Evolutionary conservation across 768 basidiomycete genomes (phyloP).

Genomic region (Coprinellus micaceus): DNA sequence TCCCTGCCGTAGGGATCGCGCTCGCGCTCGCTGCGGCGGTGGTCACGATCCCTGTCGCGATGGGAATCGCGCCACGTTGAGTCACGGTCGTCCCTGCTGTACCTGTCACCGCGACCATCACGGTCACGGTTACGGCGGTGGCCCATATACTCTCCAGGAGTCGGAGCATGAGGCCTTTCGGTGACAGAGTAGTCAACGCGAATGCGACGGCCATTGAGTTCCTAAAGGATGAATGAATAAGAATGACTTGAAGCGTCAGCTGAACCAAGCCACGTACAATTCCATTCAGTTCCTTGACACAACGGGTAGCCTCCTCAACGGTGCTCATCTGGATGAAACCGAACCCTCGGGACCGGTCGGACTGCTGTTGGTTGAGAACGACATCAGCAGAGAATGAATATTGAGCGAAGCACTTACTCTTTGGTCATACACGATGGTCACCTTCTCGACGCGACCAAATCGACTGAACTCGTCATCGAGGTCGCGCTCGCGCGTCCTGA

Average conservation of each 20-base stretch:
- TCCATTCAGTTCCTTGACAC: conserved; percentile 90
- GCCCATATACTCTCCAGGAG: conserved; percentile 98
- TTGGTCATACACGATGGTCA: conserved; percentile 95
- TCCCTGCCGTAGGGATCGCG: conserved; percentile 69
- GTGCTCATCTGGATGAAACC: conserved; percentile 94
- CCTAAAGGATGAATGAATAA: conserved; percentile 42
- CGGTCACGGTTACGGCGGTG: conserved; percentile 58
- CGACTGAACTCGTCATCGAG: conserved; percentile 91
- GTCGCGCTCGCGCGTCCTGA: conserved; percentile 90
- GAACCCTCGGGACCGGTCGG: conserved; percentile 94
- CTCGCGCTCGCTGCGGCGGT: conserved; percentile 35
- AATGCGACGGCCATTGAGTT: conserved; percentile 91
- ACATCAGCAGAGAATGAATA: conserved; percentile 3
- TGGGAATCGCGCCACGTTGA: conserved; percentile 42
- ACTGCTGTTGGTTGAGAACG: conserved; percentile 39
- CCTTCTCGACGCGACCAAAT: conserved; percentile 89
- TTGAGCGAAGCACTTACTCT: conserved; percentile 54
- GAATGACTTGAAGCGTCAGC: neutral
- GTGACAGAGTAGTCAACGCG: conserved; percentile 98
- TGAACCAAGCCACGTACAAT: conserved; percentile 51
- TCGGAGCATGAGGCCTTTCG: conserved; percentile 89
- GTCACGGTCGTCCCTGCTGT: conserved; percentile 35
- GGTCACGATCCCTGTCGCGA: conserved; percentile 50
- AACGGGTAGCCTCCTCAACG: conserved; percentile 83
- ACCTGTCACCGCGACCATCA: conserved; percentile 36